Percentiles rank a stretch among this genome's conserved stretches.
phyloP scores from a whole-genome alignment of 202 grass and related monocot species.

The Zizania palustris region DNA sequence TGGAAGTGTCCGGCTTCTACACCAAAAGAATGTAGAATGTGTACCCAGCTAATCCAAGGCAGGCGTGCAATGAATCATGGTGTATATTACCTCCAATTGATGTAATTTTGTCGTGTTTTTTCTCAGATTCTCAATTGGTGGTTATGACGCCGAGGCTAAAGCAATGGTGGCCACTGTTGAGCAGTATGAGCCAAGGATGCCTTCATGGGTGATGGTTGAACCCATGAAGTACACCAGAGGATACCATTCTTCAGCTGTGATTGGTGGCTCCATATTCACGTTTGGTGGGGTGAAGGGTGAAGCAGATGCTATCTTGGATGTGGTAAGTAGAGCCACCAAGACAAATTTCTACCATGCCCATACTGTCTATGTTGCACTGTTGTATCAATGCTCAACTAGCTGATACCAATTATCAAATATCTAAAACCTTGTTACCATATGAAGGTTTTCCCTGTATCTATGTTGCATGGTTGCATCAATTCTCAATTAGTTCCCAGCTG shows the following conservation, averaged over 20 bases:
- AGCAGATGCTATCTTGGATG: conserved; percentile 60
- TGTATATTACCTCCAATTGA: background rate
- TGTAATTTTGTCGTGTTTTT: conserved; percentile 21
- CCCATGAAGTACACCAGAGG: conserved; percentile 64
- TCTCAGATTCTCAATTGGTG: conserved; percentile 66
- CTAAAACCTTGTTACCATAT: background rate
- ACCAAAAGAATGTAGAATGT: background rate
- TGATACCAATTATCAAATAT: background rate
- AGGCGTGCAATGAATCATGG: background rate
- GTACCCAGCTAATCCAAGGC: too few species aligned
- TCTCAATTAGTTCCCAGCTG: too few species aligned
- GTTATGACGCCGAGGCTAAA: conserved; percentile 55
- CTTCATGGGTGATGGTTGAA: conserved; percentile 57
- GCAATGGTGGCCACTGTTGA: conserved; percentile 56
- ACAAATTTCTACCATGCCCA: background rate
- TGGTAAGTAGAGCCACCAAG: conserved; percentile 45
- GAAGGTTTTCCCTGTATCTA: conserved; percentile 1
- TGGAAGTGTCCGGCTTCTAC: background rate
- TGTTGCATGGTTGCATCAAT: background rate
- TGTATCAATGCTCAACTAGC: background rate
- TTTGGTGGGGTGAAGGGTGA: conserved; percentile 61
- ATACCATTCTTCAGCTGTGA: conserved; percentile 62
- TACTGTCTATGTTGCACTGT: background rate
- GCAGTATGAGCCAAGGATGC: conserved; percentile 67
- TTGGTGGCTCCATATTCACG: conserved; percentile 59